Conservation (phyloP, 768 basidiomycete species). For the Rubroboletus pulcherrimus region DNA sequence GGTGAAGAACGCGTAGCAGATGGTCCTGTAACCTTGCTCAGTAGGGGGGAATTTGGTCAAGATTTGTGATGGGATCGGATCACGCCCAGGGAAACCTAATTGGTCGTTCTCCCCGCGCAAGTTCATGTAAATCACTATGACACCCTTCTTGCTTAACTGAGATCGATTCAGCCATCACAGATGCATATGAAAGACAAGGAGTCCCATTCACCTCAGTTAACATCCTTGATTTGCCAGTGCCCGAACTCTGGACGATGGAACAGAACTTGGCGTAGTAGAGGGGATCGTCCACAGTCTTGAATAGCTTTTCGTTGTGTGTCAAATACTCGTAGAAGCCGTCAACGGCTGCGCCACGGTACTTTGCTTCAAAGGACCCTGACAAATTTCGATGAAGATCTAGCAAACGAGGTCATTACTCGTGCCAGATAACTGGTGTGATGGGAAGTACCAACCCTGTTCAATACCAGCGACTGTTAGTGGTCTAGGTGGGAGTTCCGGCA, state of each 20-base stretch:
- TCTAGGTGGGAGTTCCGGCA: neutral
- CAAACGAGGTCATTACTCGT: neutral
- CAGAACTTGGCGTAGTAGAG: neutral
- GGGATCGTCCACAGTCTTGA: neutral
- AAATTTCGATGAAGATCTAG: neutral
- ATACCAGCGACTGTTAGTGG: too few relatives aligned
- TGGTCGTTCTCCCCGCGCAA: neutral
- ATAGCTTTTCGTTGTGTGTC: constrained; percentile 5
- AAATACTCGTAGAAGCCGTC: constrained; percentile 21
- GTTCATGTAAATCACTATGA: constrained; percentile 17
- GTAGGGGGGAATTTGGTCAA: constrained; percentile 1
- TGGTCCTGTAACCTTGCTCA: neutral
- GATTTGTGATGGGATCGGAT: constrained; percentile 11
- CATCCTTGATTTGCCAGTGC: constrained; percentile 11
- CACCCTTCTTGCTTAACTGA: neutral
- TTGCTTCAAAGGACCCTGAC: neutral
- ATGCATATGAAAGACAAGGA: neutral
- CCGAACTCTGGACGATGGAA: constrained; percentile 12
- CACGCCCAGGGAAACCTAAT: constrained; percentile 12
- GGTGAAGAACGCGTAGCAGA: constrained; percentile 12
- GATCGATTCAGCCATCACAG: neutral
- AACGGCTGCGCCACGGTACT: neutral
- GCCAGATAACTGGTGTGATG: too few relatives aligned
- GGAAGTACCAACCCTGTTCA: neutral
- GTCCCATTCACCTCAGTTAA: constrained; percentile 1